phyloP scores from a whole-genome alignment of 140 eudicot genomes.

The Senecio squalidus region DNA sequence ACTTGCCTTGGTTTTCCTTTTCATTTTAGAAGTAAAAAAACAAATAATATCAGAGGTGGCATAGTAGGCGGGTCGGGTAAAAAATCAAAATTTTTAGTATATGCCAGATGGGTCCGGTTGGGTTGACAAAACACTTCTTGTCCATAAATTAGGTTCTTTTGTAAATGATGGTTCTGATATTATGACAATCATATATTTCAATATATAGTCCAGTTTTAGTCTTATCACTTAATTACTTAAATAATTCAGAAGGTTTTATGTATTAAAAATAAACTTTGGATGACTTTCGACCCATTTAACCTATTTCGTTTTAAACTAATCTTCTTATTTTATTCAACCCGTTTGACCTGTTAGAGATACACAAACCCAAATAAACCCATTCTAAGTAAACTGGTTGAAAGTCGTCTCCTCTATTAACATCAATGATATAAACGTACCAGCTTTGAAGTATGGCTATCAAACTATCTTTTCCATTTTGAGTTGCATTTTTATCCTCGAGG shows the following conservation, averaged over 20 bases:
- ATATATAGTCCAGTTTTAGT: no score
- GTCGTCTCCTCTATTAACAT: not conserved
- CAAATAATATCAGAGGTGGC: not conserved
- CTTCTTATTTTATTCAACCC: no score
- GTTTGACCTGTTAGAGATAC: no score
- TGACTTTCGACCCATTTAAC: no score
- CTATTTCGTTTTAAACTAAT: no score
- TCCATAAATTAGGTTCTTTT: not conserved
- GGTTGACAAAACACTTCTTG: not conserved
- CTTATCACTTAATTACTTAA: no score
- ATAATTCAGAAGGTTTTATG: no score
- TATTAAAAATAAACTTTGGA: no score
- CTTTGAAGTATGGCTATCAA: constrained; percentile 24
- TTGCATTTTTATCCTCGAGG: constrained; percentile 25
- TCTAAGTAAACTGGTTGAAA: not conserved
- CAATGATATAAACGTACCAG: constrained; percentile 22
- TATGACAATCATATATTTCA: no score
- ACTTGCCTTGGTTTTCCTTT: constrained; percentile 36
- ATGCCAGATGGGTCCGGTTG: not conserved
- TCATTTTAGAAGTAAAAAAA: not conserved
- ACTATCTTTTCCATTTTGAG: constrained; percentile 21
- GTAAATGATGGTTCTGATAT: not conserved
- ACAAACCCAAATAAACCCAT: not conserved
- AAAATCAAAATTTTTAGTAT: not conserved
- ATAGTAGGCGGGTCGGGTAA: not conserved